phyloP scores from a whole-genome alignment of 2,329 filamentous ascomycete species.

The Neurospora sp. region DNA sequence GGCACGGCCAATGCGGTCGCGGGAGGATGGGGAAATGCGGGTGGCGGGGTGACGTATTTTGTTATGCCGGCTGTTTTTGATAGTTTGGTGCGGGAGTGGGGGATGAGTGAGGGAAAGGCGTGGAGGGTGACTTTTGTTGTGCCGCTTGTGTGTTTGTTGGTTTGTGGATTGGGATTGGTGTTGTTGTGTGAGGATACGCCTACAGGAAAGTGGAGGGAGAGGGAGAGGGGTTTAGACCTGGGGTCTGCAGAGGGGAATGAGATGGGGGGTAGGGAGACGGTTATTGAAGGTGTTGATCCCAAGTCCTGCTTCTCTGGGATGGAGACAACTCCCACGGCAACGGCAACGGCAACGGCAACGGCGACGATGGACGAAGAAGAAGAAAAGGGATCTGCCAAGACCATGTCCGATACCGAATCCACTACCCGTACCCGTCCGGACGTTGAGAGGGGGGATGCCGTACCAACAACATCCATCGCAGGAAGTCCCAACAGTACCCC shows the following conservation, averaged over 20 bases:
- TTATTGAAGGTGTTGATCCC: not conserved
- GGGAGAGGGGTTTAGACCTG: no score
- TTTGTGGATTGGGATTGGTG: conserved; percentile 56
- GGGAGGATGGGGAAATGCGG: conserved; percentile 77
- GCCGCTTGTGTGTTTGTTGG: conserved; percentile 65
- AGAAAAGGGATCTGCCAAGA: not conserved
- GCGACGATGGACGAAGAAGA: not conserved
- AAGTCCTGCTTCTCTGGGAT: not conserved
- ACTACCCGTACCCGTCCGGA: not conserved
- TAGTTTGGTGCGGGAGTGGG: not conserved
- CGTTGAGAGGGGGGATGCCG: not conserved
- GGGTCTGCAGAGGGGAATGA: no score
- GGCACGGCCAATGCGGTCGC: conserved; percentile 81
- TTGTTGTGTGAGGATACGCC: conserved; percentile 73
- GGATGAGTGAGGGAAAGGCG: conserved; percentile 31
- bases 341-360: not conserved
- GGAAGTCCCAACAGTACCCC: no score
- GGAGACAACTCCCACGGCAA: not conserved
- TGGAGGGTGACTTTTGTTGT: conserved; percentile 83
- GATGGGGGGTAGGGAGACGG: not conserved
- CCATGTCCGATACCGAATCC: not conserved
- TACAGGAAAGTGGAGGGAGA: conserved; percentile 28
- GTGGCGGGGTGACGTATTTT: conserved; percentile 87
- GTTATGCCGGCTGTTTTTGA: conserved; percentile 87
- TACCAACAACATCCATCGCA: no score